Percentiles rank a stretch among this genome's conserved stretches.
These are phyloP conservation scores for Chytriomyces sp. DNA, from an alignment of 192 early-diverging fungal genomes.

Conservation along the genomic window DNA sequence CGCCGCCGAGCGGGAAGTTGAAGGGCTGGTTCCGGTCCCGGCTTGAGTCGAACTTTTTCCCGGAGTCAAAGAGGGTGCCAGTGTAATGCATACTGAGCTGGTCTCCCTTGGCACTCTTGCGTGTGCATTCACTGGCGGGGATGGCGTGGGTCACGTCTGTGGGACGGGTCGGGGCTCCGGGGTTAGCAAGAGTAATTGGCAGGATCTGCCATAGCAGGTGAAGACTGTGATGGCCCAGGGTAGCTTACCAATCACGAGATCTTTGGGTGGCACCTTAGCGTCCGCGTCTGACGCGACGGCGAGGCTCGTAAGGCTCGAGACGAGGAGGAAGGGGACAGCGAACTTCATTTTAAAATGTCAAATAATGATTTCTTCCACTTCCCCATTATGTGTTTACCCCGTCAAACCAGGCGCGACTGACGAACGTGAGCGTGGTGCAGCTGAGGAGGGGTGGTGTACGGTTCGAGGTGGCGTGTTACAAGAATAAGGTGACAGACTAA, in stretches of 20 bases:
- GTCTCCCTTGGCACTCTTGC: slow-evolving; percentile 43
- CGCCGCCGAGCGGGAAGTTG: slow-evolving; percentile 69
- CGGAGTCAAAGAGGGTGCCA: slow-evolving; percentile 34
- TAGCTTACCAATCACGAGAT: no score
- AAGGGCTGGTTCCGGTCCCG: slow-evolving; percentile 66
- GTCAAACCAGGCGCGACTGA: slow-evolving; percentile 65
- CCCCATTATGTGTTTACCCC: slow-evolving; percentile 41
- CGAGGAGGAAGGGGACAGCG: no score
- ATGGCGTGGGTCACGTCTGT: slow-evolving; percentile 31
- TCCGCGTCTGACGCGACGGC: no score
- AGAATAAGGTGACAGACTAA: slow-evolving; percentile 93
- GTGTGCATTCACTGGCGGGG: slow-evolving; percentile 54
- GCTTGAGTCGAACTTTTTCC: slow-evolving; percentile 74
- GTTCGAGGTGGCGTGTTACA: slow-evolving; percentile 98
- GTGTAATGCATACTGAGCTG: slow-evolving; percentile 34
- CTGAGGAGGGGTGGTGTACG: slow-evolving; percentile 96
- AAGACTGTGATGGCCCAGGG: no score
- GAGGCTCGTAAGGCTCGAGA: no score
- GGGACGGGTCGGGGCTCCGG: no score
- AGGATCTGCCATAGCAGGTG: no score
- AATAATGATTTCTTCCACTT: no score
- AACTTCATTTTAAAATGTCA: no score
- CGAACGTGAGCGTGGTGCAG: slow-evolving; percentile 95
- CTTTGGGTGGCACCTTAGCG: no score
- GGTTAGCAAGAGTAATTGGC: no score